These are phyloP conservation scores for Pezicula neosporulosa DNA, from an alignment of 2,329 filamentous ascomycete genomes.

Conservation along the genomic window DNA sequence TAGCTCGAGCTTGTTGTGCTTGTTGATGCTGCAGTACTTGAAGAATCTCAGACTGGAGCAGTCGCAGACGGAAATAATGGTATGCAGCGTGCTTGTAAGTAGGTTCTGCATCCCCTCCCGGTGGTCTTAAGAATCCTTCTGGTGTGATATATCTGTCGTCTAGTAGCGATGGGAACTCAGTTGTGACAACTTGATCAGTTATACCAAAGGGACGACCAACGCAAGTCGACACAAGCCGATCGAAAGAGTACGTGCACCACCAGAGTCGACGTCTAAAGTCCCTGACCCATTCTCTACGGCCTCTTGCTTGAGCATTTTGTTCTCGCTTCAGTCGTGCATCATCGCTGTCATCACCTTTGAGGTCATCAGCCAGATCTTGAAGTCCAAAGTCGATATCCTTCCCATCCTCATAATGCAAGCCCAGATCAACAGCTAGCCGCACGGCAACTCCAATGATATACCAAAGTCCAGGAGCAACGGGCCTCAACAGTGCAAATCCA, in stretches of 20 bases:
- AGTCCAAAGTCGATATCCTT: slow-evolving; percentile 59
- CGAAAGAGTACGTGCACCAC: slow-evolving; percentile 97
- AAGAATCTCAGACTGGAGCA: slow-evolving; percentile 91
- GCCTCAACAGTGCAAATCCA: slow-evolving; percentile 85
- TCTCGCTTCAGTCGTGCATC: slow-evolving; percentile 29
- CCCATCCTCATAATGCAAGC: slow-evolving; percentile 89
- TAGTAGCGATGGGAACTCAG: slow-evolving; percentile 84
- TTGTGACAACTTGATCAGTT: slow-evolving; percentile 94
- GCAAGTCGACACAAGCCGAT: slow-evolving; percentile 91
- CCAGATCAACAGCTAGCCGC: slow-evolving; percentile 84
- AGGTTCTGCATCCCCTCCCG: slow-evolving; percentile 51
- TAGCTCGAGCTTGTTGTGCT: slow-evolving; percentile 70
- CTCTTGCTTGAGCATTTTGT: slow-evolving; percentile 46
- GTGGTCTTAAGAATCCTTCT: slow-evolving; percentile 63
- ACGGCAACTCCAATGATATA: slow-evolving; percentile 96
- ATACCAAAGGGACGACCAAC: slow-evolving; percentile 92
- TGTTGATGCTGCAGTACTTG: slow-evolving; percentile 93
- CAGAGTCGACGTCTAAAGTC: slow-evolving; percentile 84
- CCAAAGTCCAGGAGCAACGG: slow-evolving; percentile 91
- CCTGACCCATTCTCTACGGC: slow-evolving; percentile 76
- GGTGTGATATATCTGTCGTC: slow-evolving; percentile 88
- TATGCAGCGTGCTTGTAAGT: slow-evolving; percentile 90
- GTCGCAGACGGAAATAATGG: slow-evolving; percentile 85
- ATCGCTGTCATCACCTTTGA: slow-evolving; percentile 28
- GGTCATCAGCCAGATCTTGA: slow-evolving; percentile 37